Conservation (phyloP, 331 rosid species). For the Prunus yedoensis region DNA sequence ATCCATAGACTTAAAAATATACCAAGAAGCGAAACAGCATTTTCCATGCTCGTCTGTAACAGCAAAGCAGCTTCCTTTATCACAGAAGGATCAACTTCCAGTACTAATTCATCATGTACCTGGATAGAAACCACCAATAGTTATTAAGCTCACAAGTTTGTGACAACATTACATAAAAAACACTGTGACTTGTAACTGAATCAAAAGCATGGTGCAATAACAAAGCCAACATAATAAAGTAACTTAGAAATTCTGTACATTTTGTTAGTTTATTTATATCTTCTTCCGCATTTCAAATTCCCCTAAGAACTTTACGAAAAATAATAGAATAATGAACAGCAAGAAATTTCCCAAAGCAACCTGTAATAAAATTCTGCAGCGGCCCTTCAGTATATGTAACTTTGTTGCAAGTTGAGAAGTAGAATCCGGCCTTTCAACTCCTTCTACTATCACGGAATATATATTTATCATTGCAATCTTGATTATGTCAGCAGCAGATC, state of each 20-base stretch:
- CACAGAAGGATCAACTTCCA: constrained; percentile 83
- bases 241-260: not conserved
- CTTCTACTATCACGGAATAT: constrained; percentile 52
- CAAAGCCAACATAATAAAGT: not conserved
- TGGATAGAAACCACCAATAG: constrained; percentile 31
- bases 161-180: too few relatives aligned
- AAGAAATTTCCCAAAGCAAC: constrained; percentile 35
- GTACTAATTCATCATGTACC: constrained; percentile 95
- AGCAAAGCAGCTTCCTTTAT: constrained; percentile 69
- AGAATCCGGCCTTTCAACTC: constrained; percentile 39
- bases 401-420: constrained; percentile 41
- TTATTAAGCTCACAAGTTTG: not conserved
- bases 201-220: not conserved
- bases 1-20: constrained; percentile 25
- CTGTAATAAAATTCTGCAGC: constrained; percentile 82
- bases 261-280: not conserved
- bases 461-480: constrained; percentile 83
- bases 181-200: not conserved
- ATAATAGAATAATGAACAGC: not conserved
- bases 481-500: constrained; percentile 95
- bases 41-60: constrained; percentile 85
- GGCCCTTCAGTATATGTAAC: constrained; percentile 53
- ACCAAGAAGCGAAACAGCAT: constrained; percentile 84
- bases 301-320: constrained; percentile 5
- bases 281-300: not conserved